Evolutionary conservation across 257 asterid genomes (phyloP).

Genomic region (Schizonepeta tenuifolia): DNA sequence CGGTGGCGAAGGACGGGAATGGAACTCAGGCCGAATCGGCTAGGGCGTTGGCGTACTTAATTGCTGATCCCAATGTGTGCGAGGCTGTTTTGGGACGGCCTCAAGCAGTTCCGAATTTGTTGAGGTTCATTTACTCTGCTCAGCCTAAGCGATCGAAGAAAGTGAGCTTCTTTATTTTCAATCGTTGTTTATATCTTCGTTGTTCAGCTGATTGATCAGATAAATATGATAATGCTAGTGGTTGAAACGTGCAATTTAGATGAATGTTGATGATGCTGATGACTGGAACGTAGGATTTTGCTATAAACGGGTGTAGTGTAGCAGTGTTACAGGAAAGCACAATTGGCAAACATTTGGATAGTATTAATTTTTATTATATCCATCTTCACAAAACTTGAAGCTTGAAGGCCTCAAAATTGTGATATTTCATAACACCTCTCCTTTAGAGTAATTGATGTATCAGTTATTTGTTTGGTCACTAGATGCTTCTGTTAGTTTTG

Average conservation of each 20-base stretch:
- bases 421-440: not conserved
- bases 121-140: slow-evolving; percentile 92
- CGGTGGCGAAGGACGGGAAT: slow-evolving; percentile 60
- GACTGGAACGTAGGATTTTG: not conserved
- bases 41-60: slow-evolving; percentile 88
- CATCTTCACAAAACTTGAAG: not conserved
- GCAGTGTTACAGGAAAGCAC: not conserved
- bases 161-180: slow-evolving; percentile 44
- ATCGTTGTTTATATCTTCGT: not conserved
- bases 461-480: slow-evolving; percentile 1
- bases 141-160: slow-evolving; percentile 75
- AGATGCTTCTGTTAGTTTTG: slow-evolving; percentile 13
- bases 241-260: not conserved
- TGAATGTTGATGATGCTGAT: slow-evolving; percentile 14
- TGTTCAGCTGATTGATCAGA: slow-evolving; percentile 11
- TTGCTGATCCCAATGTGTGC: slow-evolving; percentile 83
- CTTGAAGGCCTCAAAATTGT: slow-evolving; percentile 3
- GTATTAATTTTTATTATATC: not conserved
- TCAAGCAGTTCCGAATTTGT: slow-evolving; percentile 75
- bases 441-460: not conserved
- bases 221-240: slow-evolving; percentile 14
- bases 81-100: slow-evolving; percentile 83
- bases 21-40: slow-evolving; percentile 93
- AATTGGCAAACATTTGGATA: not conserved
- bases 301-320: not conserved